Base-by-base conservation (phyloP, 2,329 filamentous ascomycete species). In the Pestalotiopsis sp. region DNA sequence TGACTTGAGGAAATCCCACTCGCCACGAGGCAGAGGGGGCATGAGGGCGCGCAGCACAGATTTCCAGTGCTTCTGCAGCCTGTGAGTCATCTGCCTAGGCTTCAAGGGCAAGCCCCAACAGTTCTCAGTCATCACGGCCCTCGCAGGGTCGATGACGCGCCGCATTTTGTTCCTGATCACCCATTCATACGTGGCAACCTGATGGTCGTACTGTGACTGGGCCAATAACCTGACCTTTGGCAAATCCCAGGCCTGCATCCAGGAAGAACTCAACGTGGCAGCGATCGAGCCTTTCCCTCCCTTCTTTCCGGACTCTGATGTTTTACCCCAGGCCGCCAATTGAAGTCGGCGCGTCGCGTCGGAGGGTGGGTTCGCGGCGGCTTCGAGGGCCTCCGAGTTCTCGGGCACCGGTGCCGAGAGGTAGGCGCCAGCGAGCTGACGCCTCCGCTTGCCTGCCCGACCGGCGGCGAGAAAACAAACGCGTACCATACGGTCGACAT, bases 1-100 rank as follows among this genome's bases (percentile, higher is more conserved):
- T 27, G 78, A 77, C n/a, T 77, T 77, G n/a, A 91, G 77, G 14
- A 83, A 74, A 14, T 90, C 81, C 88, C 88, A 91, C 73, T 91
- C 87, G 20, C 80, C 79, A 36, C 76, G 78, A 6, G 82, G 82
- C 17, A 91, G 68, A 0, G 89, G 89, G n/a, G 87, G 86, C 72
- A 88, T 78, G 6, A 89, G 70, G 69, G 84, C 86, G 13, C 82
- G 76, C 0, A 84, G 78, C 17, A 81, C 74, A 3, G 68, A 68
- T 49, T 77, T 82, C 85, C 87, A 91, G 79, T 84, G 86, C 25
- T 77, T 80, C 36, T 80, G 83, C 61, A 79, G 73, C 69, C 85
- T 85, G 11, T 80, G 81, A n/a, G 81, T 79, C 7, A 78, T 73
- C 0, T 84, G 73, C 58, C 77, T 82, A 4, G 78, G 71, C 3